Percentiles rank a stretch among this genome's conserved stretches.
phyloP scores from a whole-genome alignment of 306 rosid species.

The Medicago lupulina region DNA sequence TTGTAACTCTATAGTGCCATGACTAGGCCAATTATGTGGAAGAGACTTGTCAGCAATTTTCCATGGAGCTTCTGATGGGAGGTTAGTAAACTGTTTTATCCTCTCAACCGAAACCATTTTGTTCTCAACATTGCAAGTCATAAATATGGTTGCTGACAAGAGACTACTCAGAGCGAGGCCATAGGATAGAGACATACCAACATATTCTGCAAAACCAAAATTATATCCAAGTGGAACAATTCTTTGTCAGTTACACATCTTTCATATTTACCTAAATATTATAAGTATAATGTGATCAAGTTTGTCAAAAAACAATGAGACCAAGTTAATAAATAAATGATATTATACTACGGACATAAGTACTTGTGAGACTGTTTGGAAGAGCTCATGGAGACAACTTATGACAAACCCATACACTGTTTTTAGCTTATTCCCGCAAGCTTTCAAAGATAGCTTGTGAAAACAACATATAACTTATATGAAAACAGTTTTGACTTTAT shows the following conservation, averaged over 20 bases:
- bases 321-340: too few species aligned
- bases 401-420: too few species aligned
- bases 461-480: too few species aligned
- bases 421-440: too few species aligned
- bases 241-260: conserved; percentile 18
- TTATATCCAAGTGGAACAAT: conserved; percentile 24
- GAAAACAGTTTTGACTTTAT: too few species aligned
- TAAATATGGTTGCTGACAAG: conserved; percentile 58
- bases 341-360: background rate
- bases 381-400: too few species aligned
- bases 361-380: too few species aligned
- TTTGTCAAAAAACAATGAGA: too few species aligned
- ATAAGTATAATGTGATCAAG: too few species aligned
- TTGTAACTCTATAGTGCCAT: conserved; percentile 65
- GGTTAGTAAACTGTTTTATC: conserved; percentile 68
- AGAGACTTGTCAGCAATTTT: conserved; percentile 55
- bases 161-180: conserved; percentile 73
- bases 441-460: too few species aligned
- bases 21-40: conserved; percentile 78
- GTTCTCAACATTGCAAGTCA: conserved; percentile 78
- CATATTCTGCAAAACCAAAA: conserved; percentile 60
- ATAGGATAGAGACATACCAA: conserved; percentile 85
- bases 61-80: conserved; percentile 87
- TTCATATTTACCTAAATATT: background rate
- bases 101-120: conserved; percentile 92